Evolutionary conservation across 2,329 filamentous ascomycete genomes (phyloP), one percentile per base, ranked within the genome.

Genomic region (Cordyceps cateniannulata): DNA sequence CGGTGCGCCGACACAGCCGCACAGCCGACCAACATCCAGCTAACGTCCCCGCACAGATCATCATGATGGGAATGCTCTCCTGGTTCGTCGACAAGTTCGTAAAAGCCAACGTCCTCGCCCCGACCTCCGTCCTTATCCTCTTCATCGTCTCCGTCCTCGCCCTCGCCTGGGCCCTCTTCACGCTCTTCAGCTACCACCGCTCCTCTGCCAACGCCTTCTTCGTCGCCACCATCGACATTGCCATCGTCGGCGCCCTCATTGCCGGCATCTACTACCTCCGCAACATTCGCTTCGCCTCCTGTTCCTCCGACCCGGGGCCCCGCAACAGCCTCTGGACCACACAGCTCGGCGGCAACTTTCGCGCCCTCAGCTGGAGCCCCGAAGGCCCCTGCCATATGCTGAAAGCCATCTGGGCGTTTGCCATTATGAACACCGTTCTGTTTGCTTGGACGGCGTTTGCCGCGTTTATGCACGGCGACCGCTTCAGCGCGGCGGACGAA

Each of bases 311-410:
- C 71, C 81, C 91, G 72, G 69, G 70, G 12, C 69, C 69, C 35
- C 76, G 75, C 56, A n/a, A n/a, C n/a, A 75, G 77, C 52, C 69
- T 75, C 24, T 85, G 85, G 72, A 81, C 81, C 67, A 71, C 83
- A 58, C 79, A 80, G 53, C 78, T 92, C 48, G 88, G 88, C 14
- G 77, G 82, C 14, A 83, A 90, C 32, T 83, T 83, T 48, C 77
- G 75, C 32, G 72, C 82, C 40, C 80, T 85, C 62, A 73, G 80
- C 47, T 70, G 86, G 45, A 73, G 81, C 58, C 73, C 86, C 42
- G 81, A 90, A 74, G 93, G 93, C 80, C 85, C 85, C 5, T 98
- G 93, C 76, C 84, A 88, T 54, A 95, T 97, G 91, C 84, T 96
- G 70, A 98, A 97, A 83, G 89, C 93, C 1, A 83, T 81, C 66